phyloP scores from a whole-genome alignment of 108 stramenopile genomes.

The Cyclotella choctawhatcheeana region DNA sequence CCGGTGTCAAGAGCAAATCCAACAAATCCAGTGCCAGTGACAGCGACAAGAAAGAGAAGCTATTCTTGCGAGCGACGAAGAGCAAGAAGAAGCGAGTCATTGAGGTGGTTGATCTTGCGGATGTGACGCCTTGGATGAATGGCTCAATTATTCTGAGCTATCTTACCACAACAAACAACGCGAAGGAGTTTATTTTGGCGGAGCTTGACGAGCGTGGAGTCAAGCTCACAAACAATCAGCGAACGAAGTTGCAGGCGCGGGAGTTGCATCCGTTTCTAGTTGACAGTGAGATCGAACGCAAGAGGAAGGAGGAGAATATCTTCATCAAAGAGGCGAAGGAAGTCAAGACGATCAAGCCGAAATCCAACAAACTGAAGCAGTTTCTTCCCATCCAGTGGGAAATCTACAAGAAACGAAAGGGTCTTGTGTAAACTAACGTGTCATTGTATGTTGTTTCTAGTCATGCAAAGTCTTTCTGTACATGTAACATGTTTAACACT shows the following conservation, averaged over 20 bases:
- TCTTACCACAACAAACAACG: background rate
- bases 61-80: background rate
- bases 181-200: background rate
- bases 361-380: background rate
- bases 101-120: background rate
- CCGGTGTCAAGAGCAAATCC: background rate
- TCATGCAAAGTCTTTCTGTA: no score
- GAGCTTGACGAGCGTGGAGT: background rate
- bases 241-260: background rate
- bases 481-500: no score
- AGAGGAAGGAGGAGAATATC: background rate
- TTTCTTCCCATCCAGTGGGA: background rate
- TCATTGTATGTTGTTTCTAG: no score
- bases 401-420: conserved; percentile 7
- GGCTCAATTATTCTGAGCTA: background rate
- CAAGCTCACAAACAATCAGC: background rate
- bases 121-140: background rate
- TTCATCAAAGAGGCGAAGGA: background rate
- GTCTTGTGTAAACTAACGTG: background rate
- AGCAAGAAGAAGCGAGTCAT: background rate
- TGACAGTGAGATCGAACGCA: background rate
- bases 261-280: background rate
- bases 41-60: conserved; percentile 3
- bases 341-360: background rate
- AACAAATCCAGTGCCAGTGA: background rate